phyloP scores from a whole-genome alignment of 176 grass and related monocot species.

The Cymbopogon citratus region DNA sequence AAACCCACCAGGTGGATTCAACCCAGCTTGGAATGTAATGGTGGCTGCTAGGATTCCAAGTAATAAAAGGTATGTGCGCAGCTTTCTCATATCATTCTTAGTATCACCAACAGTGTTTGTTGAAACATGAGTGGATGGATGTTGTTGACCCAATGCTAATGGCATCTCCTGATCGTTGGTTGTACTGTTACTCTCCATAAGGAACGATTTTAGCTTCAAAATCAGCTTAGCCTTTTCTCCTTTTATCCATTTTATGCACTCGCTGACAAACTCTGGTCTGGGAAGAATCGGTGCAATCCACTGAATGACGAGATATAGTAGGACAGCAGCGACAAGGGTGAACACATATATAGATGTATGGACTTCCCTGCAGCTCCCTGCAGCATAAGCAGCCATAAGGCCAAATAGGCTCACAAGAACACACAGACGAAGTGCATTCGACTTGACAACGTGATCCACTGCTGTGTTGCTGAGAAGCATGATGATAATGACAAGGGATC shows the following conservation, averaged over 20 bases:
- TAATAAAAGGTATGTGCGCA: conserved; percentile 20
- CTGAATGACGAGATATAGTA: conserved; percentile 23
- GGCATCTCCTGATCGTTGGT: background rate
- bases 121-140: background rate
- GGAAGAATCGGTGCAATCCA: conserved; percentile 17
- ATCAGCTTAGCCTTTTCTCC: background rate
- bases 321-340: conserved; percentile 13
- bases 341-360: conserved; percentile 34
- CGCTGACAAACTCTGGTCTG: conserved; percentile 3
- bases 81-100: conserved; percentile 16
- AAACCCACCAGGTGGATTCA: conserved; percentile 9
- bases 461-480: conserved; percentile 29
- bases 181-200: background rate
- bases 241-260: background rate
- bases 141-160: background rate
- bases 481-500: conserved; percentile 35
- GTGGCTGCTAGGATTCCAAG: conserved; percentile 24
- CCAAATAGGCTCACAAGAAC: conserved; percentile 22
- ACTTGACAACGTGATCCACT: background rate
- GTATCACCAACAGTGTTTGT: background rate
- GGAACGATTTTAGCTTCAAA: conserved; percentile 2
- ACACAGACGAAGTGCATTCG: conserved; percentile 27
- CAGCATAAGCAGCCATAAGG: conserved; percentile 31
- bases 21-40: conserved; percentile 21
- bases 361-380: conserved; percentile 33